phyloP scores from a whole-genome alignment of 2,329 filamentous ascomycete species.

The Sporothrix luriei region DNA sequence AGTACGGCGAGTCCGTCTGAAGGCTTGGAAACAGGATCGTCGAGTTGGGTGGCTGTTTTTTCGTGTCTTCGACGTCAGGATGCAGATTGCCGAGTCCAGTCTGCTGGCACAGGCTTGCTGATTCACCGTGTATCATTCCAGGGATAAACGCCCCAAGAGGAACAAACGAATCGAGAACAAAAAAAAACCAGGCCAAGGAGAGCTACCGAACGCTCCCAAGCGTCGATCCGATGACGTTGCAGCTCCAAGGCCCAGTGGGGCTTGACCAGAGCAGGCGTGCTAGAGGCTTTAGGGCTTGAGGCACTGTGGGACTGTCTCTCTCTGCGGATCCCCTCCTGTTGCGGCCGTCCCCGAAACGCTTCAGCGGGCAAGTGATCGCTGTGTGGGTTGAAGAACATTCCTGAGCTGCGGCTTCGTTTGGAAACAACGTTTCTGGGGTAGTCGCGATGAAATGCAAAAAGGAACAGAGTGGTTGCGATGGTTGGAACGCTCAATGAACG shows the following conservation, averaged over 20 bases:
- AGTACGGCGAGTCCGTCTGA: too few species aligned
- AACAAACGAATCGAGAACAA: background rate
- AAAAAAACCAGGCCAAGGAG: background rate
- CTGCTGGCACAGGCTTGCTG: conserved; percentile 1
- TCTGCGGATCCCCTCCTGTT: conserved; percentile 11
- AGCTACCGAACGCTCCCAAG: background rate
- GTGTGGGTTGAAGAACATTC: background rate
- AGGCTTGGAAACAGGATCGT: background rate
- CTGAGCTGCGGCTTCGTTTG: background rate
- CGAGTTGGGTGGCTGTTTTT: background rate
- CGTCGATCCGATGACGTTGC: conserved; percentile 21
- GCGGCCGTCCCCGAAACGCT: background rate
- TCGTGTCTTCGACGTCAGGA: conserved; percentile 1
- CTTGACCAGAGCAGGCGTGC: background rate
- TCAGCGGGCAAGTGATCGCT: background rate
- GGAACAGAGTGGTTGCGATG: too few species aligned
- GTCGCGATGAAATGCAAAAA: too few species aligned
- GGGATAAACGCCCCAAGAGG: background rate
- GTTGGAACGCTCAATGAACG: too few species aligned
- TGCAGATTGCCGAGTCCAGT: background rate
- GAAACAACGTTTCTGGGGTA: too few species aligned
- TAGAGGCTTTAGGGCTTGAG: too few species aligned
- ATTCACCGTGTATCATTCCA: background rate
- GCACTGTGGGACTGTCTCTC: background rate
- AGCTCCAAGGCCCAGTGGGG: background rate